A percentile compares a stretch with the other conserved stretches of the same genome.
Evolutionary conservation across 2,329 filamentous ascomycete genomes (phyloP).

Genomic region (Geosmithia morbida): DNA sequence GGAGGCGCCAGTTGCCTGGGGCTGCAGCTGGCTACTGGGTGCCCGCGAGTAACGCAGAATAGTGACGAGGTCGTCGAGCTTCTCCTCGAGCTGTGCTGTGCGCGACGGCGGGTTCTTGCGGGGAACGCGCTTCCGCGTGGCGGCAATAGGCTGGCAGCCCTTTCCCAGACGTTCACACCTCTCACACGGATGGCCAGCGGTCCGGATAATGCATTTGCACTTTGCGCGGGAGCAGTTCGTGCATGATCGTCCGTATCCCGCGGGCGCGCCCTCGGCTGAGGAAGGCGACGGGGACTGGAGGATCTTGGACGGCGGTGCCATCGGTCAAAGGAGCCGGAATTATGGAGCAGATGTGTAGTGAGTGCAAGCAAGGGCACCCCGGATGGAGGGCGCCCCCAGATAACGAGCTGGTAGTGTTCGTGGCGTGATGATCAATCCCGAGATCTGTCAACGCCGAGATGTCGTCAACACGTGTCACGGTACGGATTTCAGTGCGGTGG

Average conservation of each 20-base stretch:
- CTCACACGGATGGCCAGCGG: constrained; percentile 18
- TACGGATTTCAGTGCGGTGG: background rate
- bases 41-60: constrained; percentile 21
- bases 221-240: constrained; percentile 31
- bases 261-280: constrained; percentile 11
- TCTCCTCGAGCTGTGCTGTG: constrained; percentile 32
- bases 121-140: constrained; percentile 20
- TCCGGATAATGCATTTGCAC: constrained; percentile 29
- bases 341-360: background rate
- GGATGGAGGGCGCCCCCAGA: background rate
- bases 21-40: constrained; percentile 2
- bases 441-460: background rate
- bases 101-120: constrained; percentile 19
- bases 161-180: constrained; percentile 31
- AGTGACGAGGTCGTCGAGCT: constrained; percentile 31
- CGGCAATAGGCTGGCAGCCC: constrained; percentile 27
- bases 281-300: background rate
- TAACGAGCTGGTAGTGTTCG: background rate
- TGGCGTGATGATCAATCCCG: background rate
- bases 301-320: constrained; percentile 2
- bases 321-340: background rate
- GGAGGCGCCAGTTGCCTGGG: background rate
- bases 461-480: background rate
- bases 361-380: background rate
- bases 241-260: constrained; percentile 28